Conservation (phyloP, 2,329 filamentous ascomycete genomes). For the Calonectria honghensis region DNA sequence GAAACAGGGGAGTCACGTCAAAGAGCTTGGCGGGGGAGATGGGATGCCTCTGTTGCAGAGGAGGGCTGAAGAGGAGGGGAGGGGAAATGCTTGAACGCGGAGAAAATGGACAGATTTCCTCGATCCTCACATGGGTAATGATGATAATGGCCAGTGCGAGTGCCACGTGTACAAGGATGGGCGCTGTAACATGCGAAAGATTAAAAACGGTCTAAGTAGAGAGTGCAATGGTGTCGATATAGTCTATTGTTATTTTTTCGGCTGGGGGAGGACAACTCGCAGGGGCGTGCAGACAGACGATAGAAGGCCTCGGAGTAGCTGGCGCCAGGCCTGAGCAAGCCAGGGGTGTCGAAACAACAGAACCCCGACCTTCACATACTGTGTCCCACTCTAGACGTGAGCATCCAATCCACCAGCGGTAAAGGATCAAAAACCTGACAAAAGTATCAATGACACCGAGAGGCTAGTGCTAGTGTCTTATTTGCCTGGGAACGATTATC, state of each 20-base stretch:
- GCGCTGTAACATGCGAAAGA: slow-evolving; percentile 43
- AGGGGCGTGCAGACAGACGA: slow-evolving; percentile 27
- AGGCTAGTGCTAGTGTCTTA: slow-evolving; percentile 11
- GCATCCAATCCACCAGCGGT: slow-evolving; percentile 9
- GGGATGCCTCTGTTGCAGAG: slow-evolving; percentile 24
- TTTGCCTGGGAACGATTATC: slow-evolving; percentile 22
- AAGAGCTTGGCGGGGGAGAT: slow-evolving; percentile 30
- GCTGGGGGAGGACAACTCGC: slow-evolving; percentile 9
- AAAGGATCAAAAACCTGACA: slow-evolving; percentile 24
- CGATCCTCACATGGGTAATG: slow-evolving; percentile 45
- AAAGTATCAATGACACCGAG: not conserved
- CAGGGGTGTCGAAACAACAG: slow-evolving; percentile 25
- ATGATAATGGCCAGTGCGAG: slow-evolving; percentile 41
- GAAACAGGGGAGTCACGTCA: slow-evolving; percentile 36
- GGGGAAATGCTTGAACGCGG: slow-evolving; percentile 33
- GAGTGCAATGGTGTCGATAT: slow-evolving; percentile 28
- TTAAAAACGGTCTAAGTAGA: slow-evolving; percentile 31
- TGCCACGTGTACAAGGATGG: slow-evolving; percentile 47
- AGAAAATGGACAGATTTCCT: slow-evolving; percentile 41
- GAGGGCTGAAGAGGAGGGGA: slow-evolving; percentile 41
- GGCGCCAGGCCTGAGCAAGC: slow-evolving; percentile 10
- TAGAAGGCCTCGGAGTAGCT: slow-evolving; percentile 35
- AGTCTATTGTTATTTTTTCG: slow-evolving; percentile 13
- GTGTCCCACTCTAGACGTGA: slow-evolving; percentile 12
- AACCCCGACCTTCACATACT: slow-evolving; percentile 22